Evolutionary conservation across 1,284 basidiomycete genomes (phyloP), one percentile per base, ranked within the genome.

Genomic region (Ustilago xerochloae): DNA sequence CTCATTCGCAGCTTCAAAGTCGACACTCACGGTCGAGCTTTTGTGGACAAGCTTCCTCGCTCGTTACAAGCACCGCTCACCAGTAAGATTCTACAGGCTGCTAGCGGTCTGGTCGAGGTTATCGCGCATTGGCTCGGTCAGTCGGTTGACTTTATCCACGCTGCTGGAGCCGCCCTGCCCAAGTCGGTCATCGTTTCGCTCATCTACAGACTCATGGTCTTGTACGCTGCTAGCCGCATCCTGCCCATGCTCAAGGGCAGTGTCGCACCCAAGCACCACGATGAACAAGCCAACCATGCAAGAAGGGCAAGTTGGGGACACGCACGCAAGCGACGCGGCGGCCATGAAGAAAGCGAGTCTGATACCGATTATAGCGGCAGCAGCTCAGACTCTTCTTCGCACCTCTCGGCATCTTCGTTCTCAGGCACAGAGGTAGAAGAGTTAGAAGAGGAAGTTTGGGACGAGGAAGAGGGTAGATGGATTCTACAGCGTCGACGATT

Each of bases 1-100:
- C 68, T 84, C 24, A 78, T 84, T 38, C 78, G 80, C 35, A 75
- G 78, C 30, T 82, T 84, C 77, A 81, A 81, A 35, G 64, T 60
- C 29, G 53, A 75, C 36, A 65, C 71, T 6, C 66, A 76, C 29
- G 66, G 66, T 5, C 57, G 60, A 16, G 47, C 60, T 5, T 67
- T 73, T 35, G 71, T 74, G 7, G 59, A 65, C 28, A 64, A 53
- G 16, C 36, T 73, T n/a, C 64, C 70, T 12, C 20, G 38, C 10
- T 59, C 64, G 3, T 32, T 73, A 6, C 65, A 69, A 33, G 62
- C 62, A 0, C 62, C 57, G 1, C 28, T 74, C 38, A 63, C 71
- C 4, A 55, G 57, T 59, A 65, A 59, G 58, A 57, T 79, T 28
- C 53, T 81, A 3, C 63, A 61, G n/a, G 67, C 67, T 16, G 53